Percentiles rank a stretch among this genome's conserved stretches.
These are phyloP conservation scores for Acanthamoeba triangularis DNA, from an alignment of 208 protist genomes.

Conservation along the genomic window DNA sequence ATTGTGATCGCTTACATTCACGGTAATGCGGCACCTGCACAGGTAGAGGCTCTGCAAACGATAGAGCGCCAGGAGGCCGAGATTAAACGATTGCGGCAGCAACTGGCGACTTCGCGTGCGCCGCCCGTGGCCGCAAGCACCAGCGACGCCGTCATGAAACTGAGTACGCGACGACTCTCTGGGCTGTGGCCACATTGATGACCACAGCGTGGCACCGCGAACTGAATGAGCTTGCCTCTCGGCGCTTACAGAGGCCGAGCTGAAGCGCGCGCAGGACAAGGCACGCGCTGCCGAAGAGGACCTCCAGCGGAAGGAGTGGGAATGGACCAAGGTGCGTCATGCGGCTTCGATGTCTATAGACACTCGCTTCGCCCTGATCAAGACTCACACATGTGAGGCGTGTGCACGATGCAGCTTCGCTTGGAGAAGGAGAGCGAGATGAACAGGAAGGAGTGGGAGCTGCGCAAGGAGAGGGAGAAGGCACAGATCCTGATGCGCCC, in stretches of 20 bases:
- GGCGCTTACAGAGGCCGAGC: background rate
- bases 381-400: background rate
- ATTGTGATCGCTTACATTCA: background rate
- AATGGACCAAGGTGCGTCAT: constrained; percentile 10
- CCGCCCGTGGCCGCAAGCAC: background rate
- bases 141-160: background rate
- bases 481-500: constrained; percentile 33
- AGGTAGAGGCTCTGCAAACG: background rate
- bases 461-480: constrained; percentile 18
- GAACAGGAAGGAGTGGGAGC: constrained; percentile 21
- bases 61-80: background rate
- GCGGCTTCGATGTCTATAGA: background rate
- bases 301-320: constrained; percentile 19
- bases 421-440: constrained; percentile 28
- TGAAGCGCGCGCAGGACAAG: background rate
- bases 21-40: no score
- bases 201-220: background rate
- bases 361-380: background rate
- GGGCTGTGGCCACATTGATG: background rate
- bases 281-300: constrained; percentile 11
- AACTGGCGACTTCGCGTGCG: background rate
- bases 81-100: background rate
- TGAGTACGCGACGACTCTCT: background rate
- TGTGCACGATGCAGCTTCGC: background rate
- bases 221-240: background rate